These are phyloP conservation scores for Dalechampia spathulata DNA, from an alignment of 441 rosid genomes.

Conservation along the genomic window DNA sequence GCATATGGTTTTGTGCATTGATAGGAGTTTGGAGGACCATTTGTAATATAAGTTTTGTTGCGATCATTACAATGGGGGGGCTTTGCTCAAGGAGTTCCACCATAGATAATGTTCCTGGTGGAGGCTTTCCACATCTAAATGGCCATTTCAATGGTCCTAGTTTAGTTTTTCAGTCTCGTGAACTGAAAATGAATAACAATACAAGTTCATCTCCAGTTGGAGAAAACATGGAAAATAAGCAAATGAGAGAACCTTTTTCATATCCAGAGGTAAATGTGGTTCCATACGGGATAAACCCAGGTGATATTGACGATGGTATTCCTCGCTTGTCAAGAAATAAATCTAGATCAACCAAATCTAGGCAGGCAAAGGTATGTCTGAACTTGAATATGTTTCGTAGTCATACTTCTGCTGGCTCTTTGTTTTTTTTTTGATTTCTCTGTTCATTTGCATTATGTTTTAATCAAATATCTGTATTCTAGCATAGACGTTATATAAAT, in stretches of 20 bases:
- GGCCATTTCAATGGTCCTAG: conserved; percentile 46
- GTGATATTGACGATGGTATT: conserved; percentile 65
- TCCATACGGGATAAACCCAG: conserved; percentile 34
- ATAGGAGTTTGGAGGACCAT: conserved; percentile 30
- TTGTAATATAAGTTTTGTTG: conserved; percentile 14
- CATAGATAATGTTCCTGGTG: conserved; percentile 90
- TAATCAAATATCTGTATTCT: conserved; percentile 1
- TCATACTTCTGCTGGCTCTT: not conserved
- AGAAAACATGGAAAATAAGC: conserved; percentile 43
- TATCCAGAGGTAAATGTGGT: conserved; percentile 37
- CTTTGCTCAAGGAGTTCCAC: conserved; percentile 94
- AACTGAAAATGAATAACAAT: conserved; percentile 32
- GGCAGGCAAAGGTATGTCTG: conserved; percentile 64
- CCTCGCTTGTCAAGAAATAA: conserved; percentile 65
- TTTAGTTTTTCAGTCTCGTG: conserved; percentile 42
- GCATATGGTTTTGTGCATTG: conserved; percentile 12
- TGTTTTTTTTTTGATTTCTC: not conserved
- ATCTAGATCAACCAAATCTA: conserved; percentile 74
- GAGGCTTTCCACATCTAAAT: conserved; percentile 61
- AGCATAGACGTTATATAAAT: not conserved
- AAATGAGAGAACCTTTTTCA: conserved; percentile 38
- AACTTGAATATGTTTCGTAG: not conserved
- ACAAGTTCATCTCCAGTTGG: conserved; percentile 33
- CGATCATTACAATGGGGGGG: conserved; percentile 70
- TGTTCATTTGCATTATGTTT: conserved; percentile 3